Base-by-base conservation (phyloP, 768 basidiomycete genomes). In the Serendipita sp. region DNA sequence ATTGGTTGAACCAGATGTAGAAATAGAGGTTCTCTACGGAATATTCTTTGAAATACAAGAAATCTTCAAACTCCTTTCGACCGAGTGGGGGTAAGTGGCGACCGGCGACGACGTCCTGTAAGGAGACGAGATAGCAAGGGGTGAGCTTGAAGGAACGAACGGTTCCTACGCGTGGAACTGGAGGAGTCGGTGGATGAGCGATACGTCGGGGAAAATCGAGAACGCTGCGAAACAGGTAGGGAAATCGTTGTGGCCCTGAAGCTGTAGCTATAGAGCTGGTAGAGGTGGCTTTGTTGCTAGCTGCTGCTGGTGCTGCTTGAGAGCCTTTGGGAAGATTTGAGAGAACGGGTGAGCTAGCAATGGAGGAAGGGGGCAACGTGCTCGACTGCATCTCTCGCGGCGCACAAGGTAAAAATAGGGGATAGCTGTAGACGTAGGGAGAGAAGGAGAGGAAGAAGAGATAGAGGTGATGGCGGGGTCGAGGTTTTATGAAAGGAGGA, bases 71-170 rank as follows among this genome's bases (percentile, higher is more conserved):
- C 72, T 87, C 85, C 71, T 87, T 87, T 66, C 87, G 75, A 81
- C 82, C 87, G 10, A 91, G 79, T 4, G 88, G 88, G 0, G 88
- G 88, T 0, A 91, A 78, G 71, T 91, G 88, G 64, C 83, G 84
- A 66, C 86, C 78, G 58, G 87, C 79, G 64, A 91, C 76, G 2
- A 91, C 80, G 71, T 90, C 88, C 50, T 88, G 85, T 27, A 91
- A 78, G 31, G 79, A 37, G 3, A 53, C 5, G 2, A 55, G 13
- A 31, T 44, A 67, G 62, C 37, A 43, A 1, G 66, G 64, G 11
- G 48, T 67, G 64, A 67, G 43, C 36, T 62, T 64, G 45, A 68
- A 64, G 3, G 65, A 65, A 44, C 67, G 67, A 13, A 69, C 67
- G 33, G 46, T 64, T 33, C 68, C 68, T 18, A 69, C 67, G 50